Conservation (phyloP, 2,329 filamentous ascomycete genomes). For the Stachybotrys elegans region DNA sequence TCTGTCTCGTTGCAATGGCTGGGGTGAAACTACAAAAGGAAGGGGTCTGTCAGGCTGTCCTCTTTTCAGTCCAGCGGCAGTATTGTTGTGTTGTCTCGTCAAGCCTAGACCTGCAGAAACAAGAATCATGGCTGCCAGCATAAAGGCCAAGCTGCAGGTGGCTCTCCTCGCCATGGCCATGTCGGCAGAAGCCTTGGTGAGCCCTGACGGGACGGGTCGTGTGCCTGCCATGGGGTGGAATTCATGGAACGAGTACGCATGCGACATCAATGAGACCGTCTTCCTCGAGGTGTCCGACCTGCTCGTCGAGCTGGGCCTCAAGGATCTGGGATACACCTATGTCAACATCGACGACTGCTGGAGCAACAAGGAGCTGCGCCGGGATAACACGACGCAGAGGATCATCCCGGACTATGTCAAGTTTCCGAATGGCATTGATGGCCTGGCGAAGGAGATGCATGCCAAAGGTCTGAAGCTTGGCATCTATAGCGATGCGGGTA, state of each 20-base stretch:
- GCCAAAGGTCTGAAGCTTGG: constrained; percentile 54
- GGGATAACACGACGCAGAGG: background rate
- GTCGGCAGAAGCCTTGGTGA: background rate
- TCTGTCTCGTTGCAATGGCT: no score
- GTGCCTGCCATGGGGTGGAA: constrained; percentile 43
- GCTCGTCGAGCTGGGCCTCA: constrained; percentile 43
- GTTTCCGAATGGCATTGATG: constrained; percentile 55
- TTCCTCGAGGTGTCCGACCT: constrained; percentile 41
- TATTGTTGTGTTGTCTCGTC: no score
- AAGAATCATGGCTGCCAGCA: no score
- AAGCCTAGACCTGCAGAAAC: no score
- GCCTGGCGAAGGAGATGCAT: constrained; percentile 49
- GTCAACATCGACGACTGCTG: constrained; percentile 62
- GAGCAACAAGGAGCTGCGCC: constrained; percentile 14
- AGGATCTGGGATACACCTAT: constrained; percentile 51
- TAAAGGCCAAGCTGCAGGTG: background rate
- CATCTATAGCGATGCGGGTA: constrained; percentile 52
- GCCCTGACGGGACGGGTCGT: constrained; percentile 1
- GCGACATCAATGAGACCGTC: constrained; percentile 44
- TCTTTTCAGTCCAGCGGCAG: no score
- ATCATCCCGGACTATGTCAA: constrained; percentile 1
- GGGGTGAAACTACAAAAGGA: no score
- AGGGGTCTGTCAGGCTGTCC: no score
- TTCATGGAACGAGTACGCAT: constrained; percentile 48
- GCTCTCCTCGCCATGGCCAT: background rate